Conservation (phyloP, 2,329 filamentous ascomycete genomes). For the Microdochium trichocladiopsis region DNA sequence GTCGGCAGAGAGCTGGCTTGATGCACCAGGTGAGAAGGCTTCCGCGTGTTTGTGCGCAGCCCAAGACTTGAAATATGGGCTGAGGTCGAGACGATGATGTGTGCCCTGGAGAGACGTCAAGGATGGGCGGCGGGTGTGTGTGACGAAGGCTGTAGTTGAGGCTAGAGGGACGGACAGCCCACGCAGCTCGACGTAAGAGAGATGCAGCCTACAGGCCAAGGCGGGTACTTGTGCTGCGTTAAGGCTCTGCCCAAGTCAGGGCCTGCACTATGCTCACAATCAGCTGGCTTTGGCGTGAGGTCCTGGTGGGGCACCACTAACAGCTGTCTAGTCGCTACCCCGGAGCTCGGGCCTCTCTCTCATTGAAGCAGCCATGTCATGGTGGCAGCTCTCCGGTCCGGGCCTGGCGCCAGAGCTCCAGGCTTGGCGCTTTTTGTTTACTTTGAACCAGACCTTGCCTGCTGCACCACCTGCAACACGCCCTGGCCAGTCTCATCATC, state of each 20-base stretch:
- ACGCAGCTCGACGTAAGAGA: background rate
- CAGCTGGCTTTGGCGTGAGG: too few species aligned
- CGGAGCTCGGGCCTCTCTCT: background rate
- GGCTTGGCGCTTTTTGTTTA: conserved; percentile 1
- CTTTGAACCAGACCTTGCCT: background rate
- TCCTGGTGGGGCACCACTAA: background rate
- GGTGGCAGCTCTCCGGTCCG: background rate
- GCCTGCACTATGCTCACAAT: too few species aligned
- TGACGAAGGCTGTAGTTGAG: background rate
- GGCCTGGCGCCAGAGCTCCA: background rate
- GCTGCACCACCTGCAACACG: background rate
- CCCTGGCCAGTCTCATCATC: conserved; percentile 6
- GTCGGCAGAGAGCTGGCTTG: background rate
- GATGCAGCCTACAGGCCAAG: background rate
- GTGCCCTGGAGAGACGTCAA: background rate
- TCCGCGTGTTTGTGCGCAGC: background rate
- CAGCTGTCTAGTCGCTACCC: background rate
- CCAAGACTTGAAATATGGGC: background rate
- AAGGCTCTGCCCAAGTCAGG: background rate
- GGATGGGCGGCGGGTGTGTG: background rate
- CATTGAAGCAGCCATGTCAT: background rate
- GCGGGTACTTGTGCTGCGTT: background rate
- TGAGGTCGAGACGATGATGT: background rate
- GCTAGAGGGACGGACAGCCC: background rate
- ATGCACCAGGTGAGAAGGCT: conserved; percentile 1